Base-by-base conservation (phyloP, 208 protist genomes). In the Wallacemonas sp. region DNA sequence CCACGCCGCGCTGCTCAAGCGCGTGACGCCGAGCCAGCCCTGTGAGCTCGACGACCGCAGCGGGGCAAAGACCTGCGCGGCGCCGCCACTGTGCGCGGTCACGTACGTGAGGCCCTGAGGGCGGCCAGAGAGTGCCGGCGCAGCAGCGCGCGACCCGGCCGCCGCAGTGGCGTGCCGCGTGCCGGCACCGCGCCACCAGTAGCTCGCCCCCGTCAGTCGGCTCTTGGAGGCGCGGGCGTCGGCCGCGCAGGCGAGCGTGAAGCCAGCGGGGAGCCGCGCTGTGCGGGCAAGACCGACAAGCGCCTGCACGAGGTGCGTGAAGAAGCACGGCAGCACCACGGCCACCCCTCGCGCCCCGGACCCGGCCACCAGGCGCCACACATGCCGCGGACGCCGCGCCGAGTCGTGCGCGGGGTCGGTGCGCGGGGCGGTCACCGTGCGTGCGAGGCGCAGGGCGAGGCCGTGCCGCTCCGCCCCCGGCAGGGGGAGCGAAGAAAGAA, bases 1-100 rank as follows among this genome's bases (percentile, higher is more conserved):
- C 84, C 84, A 89, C 36, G 44, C 63, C 25, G 74, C 62, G 3
- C 76, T 62, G 69, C 87, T 94, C 23, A 94, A 74, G 0, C 84
- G 79, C 50, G 80, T 94, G 72, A 84, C 89, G 45, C 72, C 70
- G 10, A 61, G 31, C 65, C 78, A 84, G 46, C 70, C 66, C 20
- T 59, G 69, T 18, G 79, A 74, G 61, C 73, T 79, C 14, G 62
- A 38, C 10, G 72, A 73, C 18, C 69, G 72, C 16, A 49, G 63
- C 29, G 52, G 18, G 11, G 64, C n/a, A 18, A 61, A 32, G 32
- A 71, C 28, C 20, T 46, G 33, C 29, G 67, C 52, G 49, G 54
- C 45, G 39, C 57, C 48, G 20, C 49, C 26, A 65, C 79, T 45
- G 42, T 68, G 52, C 32, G 52, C 20, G 4, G 52, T 59, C 28